Evolutionary conservation across 345 rosid species (phyloP).

Genomic region (Orychophragmus violaceus): DNA sequence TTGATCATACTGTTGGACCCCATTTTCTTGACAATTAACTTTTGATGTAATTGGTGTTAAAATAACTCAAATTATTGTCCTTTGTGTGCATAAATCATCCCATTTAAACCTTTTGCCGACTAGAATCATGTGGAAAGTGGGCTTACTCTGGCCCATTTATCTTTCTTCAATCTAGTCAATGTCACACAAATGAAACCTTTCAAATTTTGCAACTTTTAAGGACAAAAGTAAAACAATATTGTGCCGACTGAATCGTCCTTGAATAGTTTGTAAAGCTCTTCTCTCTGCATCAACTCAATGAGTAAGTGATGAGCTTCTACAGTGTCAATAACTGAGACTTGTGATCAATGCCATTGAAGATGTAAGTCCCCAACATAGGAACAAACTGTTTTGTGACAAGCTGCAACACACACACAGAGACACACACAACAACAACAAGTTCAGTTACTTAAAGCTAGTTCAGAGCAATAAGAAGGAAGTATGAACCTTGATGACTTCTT

Average conservation of each 20-base stretch:
- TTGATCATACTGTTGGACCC: slow-evolving; percentile 14
- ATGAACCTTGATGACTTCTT: slow-evolving; percentile 87
- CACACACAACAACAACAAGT: not conserved
- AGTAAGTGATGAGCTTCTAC: slow-evolving; percentile 24
- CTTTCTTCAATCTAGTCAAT: not conserved
- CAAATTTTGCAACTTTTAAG: too few relatives aligned
- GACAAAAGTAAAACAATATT: not conserved
- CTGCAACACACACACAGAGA: slow-evolving; percentile 34
- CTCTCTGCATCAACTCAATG: slow-evolving; percentile 9
- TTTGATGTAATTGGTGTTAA: not conserved
- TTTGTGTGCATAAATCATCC: not conserved
- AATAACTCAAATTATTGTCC: not conserved
- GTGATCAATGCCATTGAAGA: slow-evolving; percentile 95
- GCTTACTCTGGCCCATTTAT: slow-evolving; percentile 13
- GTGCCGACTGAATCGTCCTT: too few relatives aligned
- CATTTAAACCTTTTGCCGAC: not conserved
- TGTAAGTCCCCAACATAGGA: slow-evolving; percentile 78
- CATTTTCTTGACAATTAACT: not conserved
- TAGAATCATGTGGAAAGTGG: not conserved
- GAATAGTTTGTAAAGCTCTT: too few relatives aligned
- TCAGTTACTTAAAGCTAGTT: not conserved
- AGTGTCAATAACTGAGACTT: slow-evolving; percentile 68
- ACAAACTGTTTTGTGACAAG: slow-evolving; percentile 88
- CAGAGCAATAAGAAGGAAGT: not conserved
- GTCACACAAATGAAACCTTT: not conserved